A percentile compares a stretch with the other conserved stretches of the same genome.
These are phyloP conservation scores for Nitzschia sp. DNA, from an alignment of 108 stramenopile genomes.

Conservation along the genomic window DNA sequence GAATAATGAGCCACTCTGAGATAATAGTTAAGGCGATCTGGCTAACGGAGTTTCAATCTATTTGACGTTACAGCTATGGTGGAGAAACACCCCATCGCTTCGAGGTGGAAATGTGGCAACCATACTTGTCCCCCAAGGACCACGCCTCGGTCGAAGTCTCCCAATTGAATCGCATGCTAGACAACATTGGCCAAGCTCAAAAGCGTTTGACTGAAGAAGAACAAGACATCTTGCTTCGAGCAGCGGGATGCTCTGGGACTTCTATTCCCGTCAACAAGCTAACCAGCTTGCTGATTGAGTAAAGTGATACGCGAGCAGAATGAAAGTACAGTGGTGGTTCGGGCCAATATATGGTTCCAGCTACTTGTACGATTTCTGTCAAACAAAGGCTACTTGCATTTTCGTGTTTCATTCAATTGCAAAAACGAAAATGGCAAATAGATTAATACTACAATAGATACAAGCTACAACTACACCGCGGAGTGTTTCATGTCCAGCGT, in stretches of 20 bases:
- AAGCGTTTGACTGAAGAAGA: conserved; percentile 13
- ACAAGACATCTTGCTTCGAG: conserved; percentile 15
- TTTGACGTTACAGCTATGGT: conserved; percentile 25
- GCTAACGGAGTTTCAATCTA: not conserved
- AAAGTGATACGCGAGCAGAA: too few relatives aligned
- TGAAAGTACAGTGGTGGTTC: too few relatives aligned
- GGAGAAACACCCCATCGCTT: conserved; percentile 43
- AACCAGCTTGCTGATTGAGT: not conserved
- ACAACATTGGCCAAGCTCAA: conserved; percentile 22
- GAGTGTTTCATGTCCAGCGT: too few relatives aligned
- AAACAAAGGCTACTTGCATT: too few relatives aligned
- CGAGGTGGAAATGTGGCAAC: conserved; percentile 37
- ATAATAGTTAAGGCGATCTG: too few relatives aligned
- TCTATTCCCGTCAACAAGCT: conserved; percentile 27
- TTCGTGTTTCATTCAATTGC: too few relatives aligned
- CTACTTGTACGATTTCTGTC: too few relatives aligned
- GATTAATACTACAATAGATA: too few relatives aligned
- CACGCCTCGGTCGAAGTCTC: conserved; percentile 27
- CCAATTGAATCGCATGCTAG: conserved; percentile 24
- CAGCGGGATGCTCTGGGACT: conserved; percentile 17
- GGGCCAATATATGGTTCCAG: too few relatives aligned
- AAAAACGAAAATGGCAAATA: too few relatives aligned
- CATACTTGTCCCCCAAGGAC: not conserved
- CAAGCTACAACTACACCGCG: too few relatives aligned
- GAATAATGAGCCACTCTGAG: too few relatives aligned